Evolutionary conservation across 2,329 filamentous ascomycete species (phyloP).

Genomic region (Cercospora sojina): DNA sequence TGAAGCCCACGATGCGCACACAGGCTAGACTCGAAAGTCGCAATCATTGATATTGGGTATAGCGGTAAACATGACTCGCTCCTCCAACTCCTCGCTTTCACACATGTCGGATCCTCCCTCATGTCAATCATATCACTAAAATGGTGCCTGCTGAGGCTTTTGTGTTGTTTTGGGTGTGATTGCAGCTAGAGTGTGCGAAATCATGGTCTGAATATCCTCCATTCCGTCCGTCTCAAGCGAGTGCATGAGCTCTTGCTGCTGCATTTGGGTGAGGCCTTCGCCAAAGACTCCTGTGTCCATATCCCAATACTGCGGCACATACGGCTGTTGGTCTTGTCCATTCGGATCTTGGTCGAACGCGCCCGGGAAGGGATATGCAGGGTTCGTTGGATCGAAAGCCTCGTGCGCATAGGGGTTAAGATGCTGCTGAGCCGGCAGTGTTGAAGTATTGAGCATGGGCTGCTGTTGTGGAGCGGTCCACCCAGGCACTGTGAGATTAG

Average conservation of each 20-base stretch:
- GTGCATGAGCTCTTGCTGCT: constrained; percentile 42
- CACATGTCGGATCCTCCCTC: background rate
- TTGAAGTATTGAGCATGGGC: constrained; percentile 18
- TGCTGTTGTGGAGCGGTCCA: constrained; percentile 26
- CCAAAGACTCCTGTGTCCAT: constrained; percentile 35
- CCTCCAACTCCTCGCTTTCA: constrained; percentile 7
- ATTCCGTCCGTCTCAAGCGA: constrained; percentile 40
- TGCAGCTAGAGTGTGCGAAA: constrained; percentile 32
- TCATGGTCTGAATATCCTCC: constrained; percentile 42
- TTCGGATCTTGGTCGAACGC: constrained; percentile 15
- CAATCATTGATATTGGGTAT: constrained; percentile 6
- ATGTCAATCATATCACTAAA: background rate
- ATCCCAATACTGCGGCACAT: constrained; percentile 31
- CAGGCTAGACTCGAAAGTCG: background rate
- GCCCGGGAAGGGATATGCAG: constrained; percentile 31
- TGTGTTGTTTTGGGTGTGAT: constrained; percentile 32
- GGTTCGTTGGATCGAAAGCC: constrained; percentile 30
- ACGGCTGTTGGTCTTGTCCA: constrained; percentile 15
- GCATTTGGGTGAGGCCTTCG: constrained; percentile 36
- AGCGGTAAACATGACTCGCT: background rate
- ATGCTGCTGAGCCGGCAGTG: constrained; percentile 21
- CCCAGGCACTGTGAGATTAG: constrained; percentile 30
- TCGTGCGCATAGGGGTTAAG: constrained; percentile 26
- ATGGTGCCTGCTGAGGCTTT: constrained; percentile 12
- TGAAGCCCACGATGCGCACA: background rate